Conservation (phyloP, 1,139 yeast species). For the Diutina sp. region DNA sequence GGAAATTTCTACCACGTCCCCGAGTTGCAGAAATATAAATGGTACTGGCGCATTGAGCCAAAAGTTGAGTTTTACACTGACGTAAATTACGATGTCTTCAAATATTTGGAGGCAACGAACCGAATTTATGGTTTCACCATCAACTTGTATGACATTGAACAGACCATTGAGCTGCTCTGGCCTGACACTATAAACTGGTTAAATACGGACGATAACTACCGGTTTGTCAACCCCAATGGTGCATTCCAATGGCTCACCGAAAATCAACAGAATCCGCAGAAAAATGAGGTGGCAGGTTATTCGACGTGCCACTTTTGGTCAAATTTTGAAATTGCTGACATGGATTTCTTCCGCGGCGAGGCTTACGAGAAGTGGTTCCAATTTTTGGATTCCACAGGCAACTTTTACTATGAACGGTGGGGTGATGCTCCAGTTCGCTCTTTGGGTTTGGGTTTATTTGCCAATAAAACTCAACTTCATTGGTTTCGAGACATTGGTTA, state of each 20-base stretch:
- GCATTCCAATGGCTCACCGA: constrained; percentile 69
- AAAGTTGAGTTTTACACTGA: constrained; percentile 53
- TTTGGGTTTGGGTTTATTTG: constrained; percentile 61
- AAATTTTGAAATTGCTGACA: constrained; percentile 70
- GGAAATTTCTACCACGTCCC: constrained; percentile 53
- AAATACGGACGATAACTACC: constrained; percentile 40
- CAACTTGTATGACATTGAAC: constrained; percentile 54
- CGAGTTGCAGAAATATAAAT: constrained; percentile 36
- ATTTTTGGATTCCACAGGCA: constrained; percentile 54
- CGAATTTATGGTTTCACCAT: constrained; percentile 63
- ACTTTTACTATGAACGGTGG: constrained; percentile 82
- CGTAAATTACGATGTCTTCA: constrained; percentile 64
- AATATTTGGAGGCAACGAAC: constrained; percentile 51
- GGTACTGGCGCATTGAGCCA: constrained; percentile 83
- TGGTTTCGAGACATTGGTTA: constrained; percentile 89
- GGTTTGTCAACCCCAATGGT: constrained; percentile 44
- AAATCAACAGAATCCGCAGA: constrained; percentile 45
- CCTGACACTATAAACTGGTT: constrained; percentile 53
- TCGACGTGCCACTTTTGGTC: constrained; percentile 88
- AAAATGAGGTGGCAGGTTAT: constrained; percentile 46
- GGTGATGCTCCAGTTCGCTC: constrained; percentile 90
- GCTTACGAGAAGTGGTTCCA: constrained; percentile 57
- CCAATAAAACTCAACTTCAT: constrained; percentile 56
- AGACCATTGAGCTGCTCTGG: constrained; percentile 53
- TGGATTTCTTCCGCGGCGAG: constrained; percentile 64